phyloP scores from a whole-genome alignment of 768 basidiomycete species.

The Lactarius pseudohatsudake region DNA sequence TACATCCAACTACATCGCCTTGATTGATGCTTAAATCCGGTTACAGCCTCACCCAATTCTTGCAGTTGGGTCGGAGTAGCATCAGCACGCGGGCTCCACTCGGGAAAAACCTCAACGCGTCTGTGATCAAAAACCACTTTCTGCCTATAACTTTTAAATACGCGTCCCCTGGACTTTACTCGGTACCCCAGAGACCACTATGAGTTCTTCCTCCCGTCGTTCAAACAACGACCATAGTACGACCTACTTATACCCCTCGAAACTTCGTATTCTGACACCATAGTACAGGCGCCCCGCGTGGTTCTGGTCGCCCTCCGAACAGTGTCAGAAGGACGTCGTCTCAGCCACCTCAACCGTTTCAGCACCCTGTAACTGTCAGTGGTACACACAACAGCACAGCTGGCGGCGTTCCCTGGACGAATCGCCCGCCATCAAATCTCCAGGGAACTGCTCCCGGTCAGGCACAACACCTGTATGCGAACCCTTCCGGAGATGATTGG shows the following conservation, averaged over 20 bases:
- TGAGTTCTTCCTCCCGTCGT: conserved; percentile 1
- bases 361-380: neutral
- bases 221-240: neutral
- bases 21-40: conserved; percentile 8
- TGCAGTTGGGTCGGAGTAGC: conserved; percentile 4
- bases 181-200: conserved; percentile 5
- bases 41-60: conserved; percentile 24
- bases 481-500: neutral
- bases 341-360: neutral
- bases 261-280: neutral
- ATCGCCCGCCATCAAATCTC: neutral
- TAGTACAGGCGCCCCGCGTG: neutral
- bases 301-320: neutral
- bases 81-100: conserved; percentile 7
- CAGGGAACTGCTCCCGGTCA: neutral
- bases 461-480: neutral
- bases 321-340: neutral
- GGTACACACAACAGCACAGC: neutral
- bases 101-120: neutral
- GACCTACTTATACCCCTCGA: neutral
- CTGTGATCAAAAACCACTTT: neutral
- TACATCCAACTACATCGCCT: conserved; percentile 16
- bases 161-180: neutral
- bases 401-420: neutral
- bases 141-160: conserved; percentile 4